Base-by-base conservation (phyloP, 306 rosid genomes). In the Cicer chorassanicum region DNA sequence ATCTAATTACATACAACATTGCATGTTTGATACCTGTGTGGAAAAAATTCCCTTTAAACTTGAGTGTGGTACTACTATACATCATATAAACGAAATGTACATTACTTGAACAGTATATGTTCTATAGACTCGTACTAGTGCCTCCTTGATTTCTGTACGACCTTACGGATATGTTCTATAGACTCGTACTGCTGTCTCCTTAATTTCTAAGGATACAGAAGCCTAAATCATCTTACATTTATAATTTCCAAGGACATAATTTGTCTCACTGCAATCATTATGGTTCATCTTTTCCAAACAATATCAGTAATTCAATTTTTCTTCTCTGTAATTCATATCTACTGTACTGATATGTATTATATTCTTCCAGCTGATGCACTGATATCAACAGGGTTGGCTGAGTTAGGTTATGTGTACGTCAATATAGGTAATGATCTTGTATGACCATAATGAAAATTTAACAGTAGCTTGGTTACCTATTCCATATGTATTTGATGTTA, bases 341-440 rank as follows among this genome's bases (percentile, higher is more conserved):
- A 42, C 13, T 72, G 39, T 75, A 76, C 85, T 80, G 59, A 78
- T 71, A 29, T 79, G 34, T 44, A 45, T 50, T 63, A 78, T 51
- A 65, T 80, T 21, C 56, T 82, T 86, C 55, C 95, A 94, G 99
- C 97, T 73, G 97, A 94, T 90, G 99, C 97, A 55, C 89, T 94
- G 44, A 19, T 88, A 73, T 91, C 93, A 11, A 85, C 95, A 15
- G 97, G 99, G 21, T 84, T 94, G 89, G 97, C 96, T 44, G 88
- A 90, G 68, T 84, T 94, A 71, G 99, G 99, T 49, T 94, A 94
- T 72, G 88, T 71, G 24, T 85, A 90, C 11, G 66, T 94, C 79
- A 94, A 92, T 72, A 94, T 92, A 90, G 99, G 99, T 94, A 88
- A 39, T 68, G 4, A 61, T 80, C 36, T 72, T 41, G 46, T 51